These are phyloP conservation scores for Phytophthora uliginosa DNA, from an alignment of 352 stramenopile species.

Conservation along the genomic window DNA sequence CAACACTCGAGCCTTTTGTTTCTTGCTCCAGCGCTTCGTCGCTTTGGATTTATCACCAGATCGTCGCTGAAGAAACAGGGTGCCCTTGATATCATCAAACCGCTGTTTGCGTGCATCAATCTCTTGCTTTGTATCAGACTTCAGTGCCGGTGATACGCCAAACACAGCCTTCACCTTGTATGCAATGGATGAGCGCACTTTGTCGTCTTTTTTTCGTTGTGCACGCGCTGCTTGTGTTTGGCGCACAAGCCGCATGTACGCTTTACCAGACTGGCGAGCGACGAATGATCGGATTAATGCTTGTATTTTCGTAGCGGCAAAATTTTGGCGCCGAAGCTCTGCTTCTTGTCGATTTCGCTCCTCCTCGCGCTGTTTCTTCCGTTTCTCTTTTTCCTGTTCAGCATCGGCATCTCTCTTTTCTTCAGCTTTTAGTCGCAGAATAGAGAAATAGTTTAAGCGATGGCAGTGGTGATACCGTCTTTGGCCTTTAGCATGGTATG, in stretches of 20 bases:
- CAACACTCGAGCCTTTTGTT: slow-evolving; percentile 40
- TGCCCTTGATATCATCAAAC: slow-evolving; percentile 53
- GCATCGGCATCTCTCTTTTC: slow-evolving; percentile 42
- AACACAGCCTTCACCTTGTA: slow-evolving; percentile 57
- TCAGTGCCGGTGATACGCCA: slow-evolving; percentile 48
- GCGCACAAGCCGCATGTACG: slow-evolving; percentile 63
- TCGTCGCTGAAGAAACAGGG: slow-evolving; percentile 56
- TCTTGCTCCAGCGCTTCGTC: slow-evolving; percentile 64
- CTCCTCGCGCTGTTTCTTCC: slow-evolving; percentile 35
- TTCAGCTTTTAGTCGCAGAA: slow-evolving; percentile 63
- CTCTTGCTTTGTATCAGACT: slow-evolving; percentile 73
- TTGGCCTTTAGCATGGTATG: slow-evolving; percentile 65
- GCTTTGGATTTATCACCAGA: slow-evolving; percentile 15
- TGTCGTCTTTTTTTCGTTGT: slow-evolving; percentile 58
- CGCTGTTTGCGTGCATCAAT: slow-evolving; percentile 38
- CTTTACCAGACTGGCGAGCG: slow-evolving; percentile 40
- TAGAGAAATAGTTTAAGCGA: slow-evolving; percentile 76
- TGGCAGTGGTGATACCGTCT: slow-evolving; percentile 63
- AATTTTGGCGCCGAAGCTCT: slow-evolving; percentile 25
- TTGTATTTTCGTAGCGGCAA: slow-evolving; percentile 57
- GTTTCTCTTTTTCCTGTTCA: slow-evolving; percentile 46
- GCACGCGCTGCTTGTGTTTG: slow-evolving; percentile 52
- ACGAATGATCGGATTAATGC: slow-evolving; percentile 49
- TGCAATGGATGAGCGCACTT: slow-evolving; percentile 41
- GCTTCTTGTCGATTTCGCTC: slow-evolving; percentile 29